A percentile compares a stretch with the other conserved stretches of the same genome.
phyloP scores from a whole-genome alignment of 257 asterid genomes.

The Jasminum sambac region DNA sequence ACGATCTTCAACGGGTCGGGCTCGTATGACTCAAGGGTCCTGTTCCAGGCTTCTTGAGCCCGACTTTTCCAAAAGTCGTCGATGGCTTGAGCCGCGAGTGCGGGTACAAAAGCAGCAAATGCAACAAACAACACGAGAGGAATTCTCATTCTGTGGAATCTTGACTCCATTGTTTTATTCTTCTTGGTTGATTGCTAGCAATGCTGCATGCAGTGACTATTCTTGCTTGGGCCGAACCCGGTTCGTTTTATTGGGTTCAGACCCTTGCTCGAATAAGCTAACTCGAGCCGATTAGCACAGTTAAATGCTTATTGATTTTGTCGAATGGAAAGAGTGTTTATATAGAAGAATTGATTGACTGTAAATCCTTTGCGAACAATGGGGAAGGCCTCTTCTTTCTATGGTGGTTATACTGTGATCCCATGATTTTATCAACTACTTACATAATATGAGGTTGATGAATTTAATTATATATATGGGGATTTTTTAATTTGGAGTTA shows the following conservation, averaged over 20 bases:
- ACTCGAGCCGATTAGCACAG: too few species aligned
- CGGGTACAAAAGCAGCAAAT: constrained; percentile 35
- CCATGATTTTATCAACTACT: neutral
- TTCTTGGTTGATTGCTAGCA: neutral
- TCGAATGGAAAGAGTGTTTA: constrained; percentile 9
- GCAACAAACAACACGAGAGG: constrained; percentile 31
- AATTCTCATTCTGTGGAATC: constrained; percentile 16
- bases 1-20: constrained; percentile 50
- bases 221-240: constrained; percentile 35
- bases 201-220: neutral
- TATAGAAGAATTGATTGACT: constrained; percentile 18
- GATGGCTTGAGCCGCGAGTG: constrained; percentile 26
- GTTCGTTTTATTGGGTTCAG: constrained; percentile 13
- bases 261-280: constrained; percentile 18
- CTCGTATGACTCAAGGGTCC: constrained; percentile 44
- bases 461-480: too few species aligned
- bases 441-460: neutral
- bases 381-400: constrained; percentile 34
- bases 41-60: constrained; percentile 53
- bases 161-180: constrained; percentile 26
- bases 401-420: neutral
- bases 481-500: too few species aligned
- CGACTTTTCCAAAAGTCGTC: constrained; percentile 53
- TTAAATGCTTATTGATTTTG: neutral
- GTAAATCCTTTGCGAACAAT: constrained; percentile 11